Evolutionary conservation across 805 yeast genomes (phyloP).

Genomic region (Candida takata): DNA sequence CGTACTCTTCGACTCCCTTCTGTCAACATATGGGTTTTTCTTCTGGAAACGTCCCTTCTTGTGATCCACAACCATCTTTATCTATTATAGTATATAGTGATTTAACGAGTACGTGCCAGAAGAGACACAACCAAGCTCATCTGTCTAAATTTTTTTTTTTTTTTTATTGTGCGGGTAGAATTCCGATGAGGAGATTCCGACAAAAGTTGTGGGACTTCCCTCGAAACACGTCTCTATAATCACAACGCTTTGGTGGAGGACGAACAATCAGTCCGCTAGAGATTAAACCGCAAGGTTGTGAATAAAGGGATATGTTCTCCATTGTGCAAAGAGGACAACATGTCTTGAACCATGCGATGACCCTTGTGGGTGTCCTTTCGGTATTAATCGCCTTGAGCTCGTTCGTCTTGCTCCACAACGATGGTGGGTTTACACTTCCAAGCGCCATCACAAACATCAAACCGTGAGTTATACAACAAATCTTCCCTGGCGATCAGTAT

Average conservation of each 20-base stretch:
- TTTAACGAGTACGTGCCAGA: too few relatives aligned
- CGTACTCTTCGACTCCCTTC: slow-evolving; percentile 20
- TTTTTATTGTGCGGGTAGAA: too few relatives aligned
- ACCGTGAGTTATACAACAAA: slow-evolving; percentile 21
- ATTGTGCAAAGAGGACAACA: slow-evolving; percentile 40
- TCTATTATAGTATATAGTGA: too few relatives aligned
- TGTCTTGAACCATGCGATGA: slow-evolving; percentile 45
- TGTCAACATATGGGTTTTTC: slow-evolving; percentile 21
- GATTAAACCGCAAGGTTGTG: too few relatives aligned
- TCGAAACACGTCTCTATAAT: too few relatives aligned
- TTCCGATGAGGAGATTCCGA: too few relatives aligned
- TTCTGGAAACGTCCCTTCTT: slow-evolving; percentile 8
- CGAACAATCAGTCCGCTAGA: too few relatives aligned
- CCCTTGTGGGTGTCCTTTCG: slow-evolving; percentile 42
- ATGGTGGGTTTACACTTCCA: slow-evolving; percentile 38
- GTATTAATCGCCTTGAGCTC: slow-evolving; percentile 43
- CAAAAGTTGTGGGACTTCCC: too few relatives aligned
- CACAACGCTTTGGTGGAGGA: too few relatives aligned
- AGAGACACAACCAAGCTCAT: too few relatives aligned
- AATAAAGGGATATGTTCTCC: slow-evolving; percentile 30
- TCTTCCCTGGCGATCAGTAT: background rate
- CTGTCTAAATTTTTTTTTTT: too few relatives aligned
- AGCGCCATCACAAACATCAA: slow-evolving; percentile 31
- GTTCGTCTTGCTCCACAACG: slow-evolving; percentile 38
- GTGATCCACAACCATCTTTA: slow-evolving; percentile 7